Evolutionary conservation across 148 eudicot species (phyloP), one percentile per base, ranked within the genome.

Genomic region (Fagopyrum esculentum): DNA sequence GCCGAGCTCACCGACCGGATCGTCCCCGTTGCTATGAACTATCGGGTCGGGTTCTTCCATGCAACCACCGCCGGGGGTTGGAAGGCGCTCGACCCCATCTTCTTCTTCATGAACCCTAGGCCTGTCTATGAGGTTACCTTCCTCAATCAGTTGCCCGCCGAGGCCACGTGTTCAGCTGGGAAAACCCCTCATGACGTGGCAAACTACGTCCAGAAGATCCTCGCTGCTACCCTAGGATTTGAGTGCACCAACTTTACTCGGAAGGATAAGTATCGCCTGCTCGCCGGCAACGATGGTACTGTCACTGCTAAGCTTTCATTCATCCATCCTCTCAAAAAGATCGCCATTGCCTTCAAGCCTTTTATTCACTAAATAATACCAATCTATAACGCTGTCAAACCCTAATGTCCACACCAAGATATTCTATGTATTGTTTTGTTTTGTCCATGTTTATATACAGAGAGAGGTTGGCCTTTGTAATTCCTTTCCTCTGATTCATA

Each of bases 51-150:
- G 61, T 82, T 93, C 55, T 93, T 93, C 76, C 97, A 91, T 64
- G 93, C 91, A 16, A 93, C 97, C 9, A 93, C 98, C 11, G 98
- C 98, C 2, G 78, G 97, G 73, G 98, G 98, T 7, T 93, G 94
- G 92, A 93, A 93, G 75, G 92, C 83, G 22, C 74, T 93, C 71
- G 98, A 93, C 77, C 98, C 98, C 0, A 79, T 93, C 15, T 93
- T 93, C 82, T 93, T 89, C 79, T 87, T 93, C 80, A 91, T 93
- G 98, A 93, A 93, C 88, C 98, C 98, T 16, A 82, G 89, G 56
- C 98, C 98, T 0, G 73, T 87, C 3, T 93, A 93, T 43, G 97
- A 93, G 85, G 94, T 93, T 3, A 93, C 98, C 2, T 93, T 93
- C 78, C 75, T 93, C 73, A 91, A 89, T 80, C 91, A 93, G 77